phyloP scores from a whole-genome alignment of 139 green algal genomes.

The Chlamydomonas asymmetrica region DNA sequence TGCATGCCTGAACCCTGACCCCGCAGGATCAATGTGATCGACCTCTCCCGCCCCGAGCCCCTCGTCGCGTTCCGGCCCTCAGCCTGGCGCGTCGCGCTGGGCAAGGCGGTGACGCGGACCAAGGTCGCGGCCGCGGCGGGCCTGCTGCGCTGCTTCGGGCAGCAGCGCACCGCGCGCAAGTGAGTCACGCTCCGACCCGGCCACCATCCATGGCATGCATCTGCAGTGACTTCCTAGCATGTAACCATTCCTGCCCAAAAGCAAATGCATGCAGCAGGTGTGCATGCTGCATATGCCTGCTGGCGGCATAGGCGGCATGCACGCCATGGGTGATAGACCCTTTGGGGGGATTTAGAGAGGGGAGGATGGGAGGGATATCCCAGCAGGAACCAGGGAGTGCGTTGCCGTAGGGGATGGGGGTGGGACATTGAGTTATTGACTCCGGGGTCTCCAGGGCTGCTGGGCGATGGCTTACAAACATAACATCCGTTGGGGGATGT shows the following conservation, averaged over 20 bases:
- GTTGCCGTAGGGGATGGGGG: neutral
- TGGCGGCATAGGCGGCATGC: neutral
- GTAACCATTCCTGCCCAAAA: neutral
- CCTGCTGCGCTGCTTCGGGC: constrained; percentile 22
- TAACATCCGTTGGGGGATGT: neutral
- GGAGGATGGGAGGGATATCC: no score
- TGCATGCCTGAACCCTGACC: no score
- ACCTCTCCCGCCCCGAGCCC: no score
- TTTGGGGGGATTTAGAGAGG: no score
- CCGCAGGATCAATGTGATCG: no score
- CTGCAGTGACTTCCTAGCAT: neutral
- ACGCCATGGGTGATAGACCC: no score
- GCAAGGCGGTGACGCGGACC: constrained; percentile 1
- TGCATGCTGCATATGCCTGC: neutral
- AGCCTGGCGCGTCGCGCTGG: constrained; percentile 3
- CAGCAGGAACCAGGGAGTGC: neutral
- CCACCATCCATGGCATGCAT: neutral
- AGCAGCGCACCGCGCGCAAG: constrained; percentile 6
- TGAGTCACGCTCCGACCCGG: neutral
- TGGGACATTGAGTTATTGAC: neutral
- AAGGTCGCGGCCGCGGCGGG: constrained; percentile 11
- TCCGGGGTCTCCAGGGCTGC: neutral
- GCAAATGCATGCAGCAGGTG: neutral
- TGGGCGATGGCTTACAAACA: neutral
- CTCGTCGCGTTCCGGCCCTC: no score